phyloP scores from a whole-genome alignment of 2,329 filamentous ascomycete species.

The Neonectria ditissima region DNA sequence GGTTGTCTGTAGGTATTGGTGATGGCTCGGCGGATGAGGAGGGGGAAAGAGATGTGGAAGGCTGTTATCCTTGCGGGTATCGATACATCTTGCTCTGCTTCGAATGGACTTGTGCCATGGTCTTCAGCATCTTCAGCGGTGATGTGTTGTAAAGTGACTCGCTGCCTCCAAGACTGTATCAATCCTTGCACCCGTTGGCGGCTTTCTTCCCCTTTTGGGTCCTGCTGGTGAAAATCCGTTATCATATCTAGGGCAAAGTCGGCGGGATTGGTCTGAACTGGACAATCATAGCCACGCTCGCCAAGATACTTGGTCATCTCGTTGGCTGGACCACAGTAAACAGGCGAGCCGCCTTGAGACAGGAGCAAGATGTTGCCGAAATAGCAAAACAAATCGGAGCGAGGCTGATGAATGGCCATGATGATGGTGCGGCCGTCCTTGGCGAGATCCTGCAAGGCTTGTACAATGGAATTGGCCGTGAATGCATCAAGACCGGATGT shows the following conservation, averaged over 20 bases:
- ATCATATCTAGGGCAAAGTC: constrained; percentile 82
- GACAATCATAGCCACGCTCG: constrained; percentile 70
- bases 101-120: neutral
- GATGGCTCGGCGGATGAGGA: constrained; percentile 73
- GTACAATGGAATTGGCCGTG: constrained; percentile 79
- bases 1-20: constrained; percentile 77
- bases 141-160: neutral
- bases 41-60: constrained; percentile 63
- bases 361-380: constrained; percentile 79
- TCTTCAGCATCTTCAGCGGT: neutral
- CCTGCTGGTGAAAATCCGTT: constrained; percentile 76
- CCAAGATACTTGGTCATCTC: constrained; percentile 75
- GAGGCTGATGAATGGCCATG: constrained; percentile 79
- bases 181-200: constrained; percentile 70
- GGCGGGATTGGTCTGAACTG: constrained; percentile 76
- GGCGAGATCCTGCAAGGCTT: constrained; percentile 75
- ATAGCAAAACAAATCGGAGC: constrained; percentile 75
- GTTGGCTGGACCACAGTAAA: constrained; percentile 71
- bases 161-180: constrained; percentile 67
- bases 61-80: neutral
- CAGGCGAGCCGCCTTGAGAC: constrained; percentile 73
- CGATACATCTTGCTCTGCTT: neutral
- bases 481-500: constrained; percentile 81
- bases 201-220: constrained; percentile 68
- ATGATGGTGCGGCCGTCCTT: constrained; percentile 78